These are phyloP conservation scores for Colletotrichum paranaense DNA, from an alignment of 2,329 filamentous ascomycete genomes.

Conservation along the genomic window DNA sequence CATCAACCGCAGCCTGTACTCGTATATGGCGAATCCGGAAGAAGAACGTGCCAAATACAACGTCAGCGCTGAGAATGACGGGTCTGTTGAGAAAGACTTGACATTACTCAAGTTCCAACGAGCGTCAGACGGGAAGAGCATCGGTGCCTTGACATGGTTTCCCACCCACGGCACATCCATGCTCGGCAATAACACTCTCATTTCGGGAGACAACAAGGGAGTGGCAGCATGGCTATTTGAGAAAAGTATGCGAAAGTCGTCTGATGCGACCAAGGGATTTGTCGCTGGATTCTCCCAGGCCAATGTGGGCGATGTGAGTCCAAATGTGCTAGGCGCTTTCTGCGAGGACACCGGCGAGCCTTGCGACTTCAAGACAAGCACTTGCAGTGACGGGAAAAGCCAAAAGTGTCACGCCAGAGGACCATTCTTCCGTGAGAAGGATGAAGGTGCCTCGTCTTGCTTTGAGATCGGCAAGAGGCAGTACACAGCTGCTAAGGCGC, in stretches of 20 bases:
- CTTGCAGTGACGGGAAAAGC: constrained; percentile 75
- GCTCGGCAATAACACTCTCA: constrained; percentile 88
- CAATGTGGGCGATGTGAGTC: constrained; percentile 89
- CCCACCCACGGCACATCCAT: constrained; percentile 91
- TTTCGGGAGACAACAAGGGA: constrained; percentile 93
- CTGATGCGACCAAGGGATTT: constrained; percentile 71
- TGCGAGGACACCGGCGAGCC: constrained; percentile 82
- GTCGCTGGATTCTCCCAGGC: constrained; percentile 93
- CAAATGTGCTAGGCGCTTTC: constrained; percentile 85
- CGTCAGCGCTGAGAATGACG: constrained; percentile 46
- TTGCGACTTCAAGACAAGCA: constrained; percentile 82
- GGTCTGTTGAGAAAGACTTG: constrained; percentile 66
- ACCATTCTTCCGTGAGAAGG: constrained; percentile 72
- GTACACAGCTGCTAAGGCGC: constrained; percentile 66
- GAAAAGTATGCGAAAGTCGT: constrained; percentile 67
- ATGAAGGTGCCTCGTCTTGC: constrained; percentile 80
- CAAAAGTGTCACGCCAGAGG: constrained; percentile 78
- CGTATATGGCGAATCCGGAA: constrained; percentile 87
- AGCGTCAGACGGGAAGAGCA: constrained; percentile 76
- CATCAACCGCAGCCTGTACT: constrained; percentile 88
- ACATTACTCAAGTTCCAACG: constrained; percentile 81
- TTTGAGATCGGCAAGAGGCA: constrained; percentile 79
- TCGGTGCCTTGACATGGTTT: constrained; percentile 91
- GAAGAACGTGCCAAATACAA: constrained; percentile 79
- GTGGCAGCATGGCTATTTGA: constrained; percentile 88